phyloP scores from a whole-genome alignment of 305 asterid genomes.

The Fraxinus ornus region DNA sequence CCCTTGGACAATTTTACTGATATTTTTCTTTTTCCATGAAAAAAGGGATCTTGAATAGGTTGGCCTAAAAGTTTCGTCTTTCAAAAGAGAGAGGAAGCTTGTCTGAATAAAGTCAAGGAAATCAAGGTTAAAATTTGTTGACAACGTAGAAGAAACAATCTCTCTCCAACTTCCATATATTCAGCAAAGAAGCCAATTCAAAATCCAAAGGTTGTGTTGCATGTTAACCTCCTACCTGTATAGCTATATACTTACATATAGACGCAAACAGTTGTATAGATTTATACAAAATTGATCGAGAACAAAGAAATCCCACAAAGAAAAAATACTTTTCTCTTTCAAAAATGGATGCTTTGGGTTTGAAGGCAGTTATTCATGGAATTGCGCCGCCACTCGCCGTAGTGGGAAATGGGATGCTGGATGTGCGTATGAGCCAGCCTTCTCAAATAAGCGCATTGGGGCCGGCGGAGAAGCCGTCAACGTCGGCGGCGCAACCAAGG shows the following conservation, averaged over 20 bases:
- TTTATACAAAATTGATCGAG: background rate
- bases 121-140: constrained; percentile 21
- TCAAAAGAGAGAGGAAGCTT: background rate
- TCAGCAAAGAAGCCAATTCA: background rate
- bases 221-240: constrained; percentile 25
- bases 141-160: no score
- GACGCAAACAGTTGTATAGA: constrained; percentile 1
- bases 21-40: constrained; percentile 27
- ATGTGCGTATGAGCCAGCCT: constrained; percentile 32
- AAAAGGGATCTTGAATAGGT: constrained; percentile 14
- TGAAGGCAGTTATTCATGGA: constrained; percentile 67
- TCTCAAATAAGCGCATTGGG: constrained; percentile 38
- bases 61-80: constrained; percentile 2
- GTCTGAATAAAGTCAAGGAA: constrained; percentile 14
- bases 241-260: background rate
- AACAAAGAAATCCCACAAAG: background rate
- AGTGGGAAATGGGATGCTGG: constrained; percentile 42
- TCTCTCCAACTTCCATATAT: constrained; percentile 2
- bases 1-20: background rate
- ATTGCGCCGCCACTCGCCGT: constrained; percentile 51
- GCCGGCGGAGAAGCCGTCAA: constrained; percentile 50
- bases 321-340: background rate
- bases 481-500: constrained; percentile 24
- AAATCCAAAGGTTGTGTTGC: constrained; percentile 35
- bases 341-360: constrained; percentile 65